Percentiles rank a stretch among this genome's conserved stretches.
These are phyloP conservation scores for Aspergillus heteromorphus DNA, from an alignment of 495 filamentous ascomycete genomes.

Conservation along the genomic window DNA sequence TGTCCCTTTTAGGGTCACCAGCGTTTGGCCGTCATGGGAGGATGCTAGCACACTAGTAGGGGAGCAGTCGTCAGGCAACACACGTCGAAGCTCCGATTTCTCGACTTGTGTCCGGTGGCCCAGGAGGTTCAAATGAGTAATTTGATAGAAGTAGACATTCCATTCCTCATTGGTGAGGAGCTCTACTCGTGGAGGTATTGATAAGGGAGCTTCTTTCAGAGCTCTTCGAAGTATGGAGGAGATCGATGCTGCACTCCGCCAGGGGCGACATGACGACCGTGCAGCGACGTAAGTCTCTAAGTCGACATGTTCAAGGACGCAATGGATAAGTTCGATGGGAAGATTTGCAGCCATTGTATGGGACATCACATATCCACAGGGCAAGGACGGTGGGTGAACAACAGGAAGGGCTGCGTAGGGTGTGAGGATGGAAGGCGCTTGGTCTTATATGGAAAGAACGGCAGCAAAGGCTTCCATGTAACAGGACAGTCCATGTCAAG, in stretches of 20 bases:
- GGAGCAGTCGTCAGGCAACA: constrained; percentile 7
- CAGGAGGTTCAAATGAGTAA: constrained; percentile 12
- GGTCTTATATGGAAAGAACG: not conserved
- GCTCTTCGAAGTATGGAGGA: constrained; percentile 11
- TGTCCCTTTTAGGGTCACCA: constrained; percentile 12
- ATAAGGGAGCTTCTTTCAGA: constrained; percentile 10
- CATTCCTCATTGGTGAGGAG: constrained; percentile 11
- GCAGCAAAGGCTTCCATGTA: not conserved
- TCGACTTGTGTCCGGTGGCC: not conserved
- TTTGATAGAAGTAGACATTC: constrained; percentile 14
- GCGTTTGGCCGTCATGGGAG: constrained; percentile 10
- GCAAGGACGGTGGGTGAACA: not conserved
- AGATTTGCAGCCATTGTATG: constrained; percentile 8
- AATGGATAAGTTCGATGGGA: constrained; percentile 19
- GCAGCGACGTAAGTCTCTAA: constrained; percentile 15
- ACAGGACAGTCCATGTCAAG: not conserved
- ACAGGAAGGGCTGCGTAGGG: not conserved
- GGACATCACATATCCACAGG: not conserved
- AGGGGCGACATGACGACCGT: constrained; percentile 11
- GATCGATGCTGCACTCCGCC: constrained; percentile 14
- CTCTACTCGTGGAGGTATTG: constrained; percentile 8
- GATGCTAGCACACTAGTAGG: not conserved
- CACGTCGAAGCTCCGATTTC: constrained; percentile 5
- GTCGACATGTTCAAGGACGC: constrained; percentile 12
- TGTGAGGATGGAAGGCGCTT: not conserved